phyloP scores from a whole-genome alignment of 2,329 filamentous ascomycete species.

The Cladosporium sp. region DNA sequence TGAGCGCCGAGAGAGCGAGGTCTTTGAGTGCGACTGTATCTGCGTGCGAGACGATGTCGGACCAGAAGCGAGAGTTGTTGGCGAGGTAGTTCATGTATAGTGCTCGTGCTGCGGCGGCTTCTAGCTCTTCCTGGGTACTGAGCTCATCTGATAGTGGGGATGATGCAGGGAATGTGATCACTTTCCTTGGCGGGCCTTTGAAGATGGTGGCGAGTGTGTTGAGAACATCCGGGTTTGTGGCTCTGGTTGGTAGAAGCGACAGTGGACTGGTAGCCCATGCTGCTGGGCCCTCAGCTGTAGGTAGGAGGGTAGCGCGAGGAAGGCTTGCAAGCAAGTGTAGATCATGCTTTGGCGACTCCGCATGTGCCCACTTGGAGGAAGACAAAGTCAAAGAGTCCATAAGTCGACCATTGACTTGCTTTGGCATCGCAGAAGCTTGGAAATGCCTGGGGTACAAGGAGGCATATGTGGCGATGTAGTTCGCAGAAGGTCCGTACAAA shows the following conservation, averaged over 20 bases:
- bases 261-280: constrained; percentile 44
- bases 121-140: constrained; percentile 36
- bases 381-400: constrained; percentile 47
- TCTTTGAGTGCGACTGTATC: constrained; percentile 60
- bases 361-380: constrained; percentile 53
- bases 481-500: constrained; percentile 55
- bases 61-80: constrained; percentile 53
- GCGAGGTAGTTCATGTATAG: constrained; percentile 57
- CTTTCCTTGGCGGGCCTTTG: constrained; percentile 49
- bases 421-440: constrained; percentile 46
- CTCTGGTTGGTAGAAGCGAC: constrained; percentile 52
- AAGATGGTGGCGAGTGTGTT: constrained; percentile 58
- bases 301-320: constrained; percentile 55
- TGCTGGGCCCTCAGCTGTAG: constrained; percentile 32
- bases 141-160: constrained; percentile 26
- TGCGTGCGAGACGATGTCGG: constrained; percentile 53
- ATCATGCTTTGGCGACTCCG: constrained; percentile 56
- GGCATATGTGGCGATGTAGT: constrained; percentile 59
- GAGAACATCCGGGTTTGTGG: constrained; percentile 55
- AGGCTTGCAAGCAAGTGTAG: constrained; percentile 59
- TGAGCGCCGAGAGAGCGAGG: constrained; percentile 55
- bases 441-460: constrained; percentile 57
- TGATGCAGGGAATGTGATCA: constrained; percentile 37
- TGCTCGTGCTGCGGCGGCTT: constrained; percentile 55
- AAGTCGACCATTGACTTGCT: constrained; percentile 51